Evolutionary conservation across 805 yeast species (phyloP).

Genomic region (Wickerhamiella azymoides): DNA sequence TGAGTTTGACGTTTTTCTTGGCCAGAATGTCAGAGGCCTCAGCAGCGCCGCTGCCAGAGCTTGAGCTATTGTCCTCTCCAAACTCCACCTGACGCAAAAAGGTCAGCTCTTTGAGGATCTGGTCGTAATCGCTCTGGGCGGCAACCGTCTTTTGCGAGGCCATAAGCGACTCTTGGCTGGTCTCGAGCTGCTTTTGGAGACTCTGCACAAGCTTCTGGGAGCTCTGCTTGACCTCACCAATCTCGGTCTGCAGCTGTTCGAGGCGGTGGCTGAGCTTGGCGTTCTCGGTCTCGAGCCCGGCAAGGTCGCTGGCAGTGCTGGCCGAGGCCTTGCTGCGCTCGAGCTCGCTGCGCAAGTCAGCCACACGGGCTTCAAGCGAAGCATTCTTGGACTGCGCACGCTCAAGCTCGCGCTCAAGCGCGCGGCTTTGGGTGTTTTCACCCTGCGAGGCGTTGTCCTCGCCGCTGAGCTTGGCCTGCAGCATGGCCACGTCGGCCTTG

Average conservation of each 20-base stretch:
- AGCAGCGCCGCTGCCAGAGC: background rate
- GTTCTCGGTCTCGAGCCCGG: constrained; percentile 15
- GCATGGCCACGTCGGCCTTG: constrained; percentile 48
- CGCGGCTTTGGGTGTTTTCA: constrained; percentile 35
- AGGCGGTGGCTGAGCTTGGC: constrained; percentile 8
- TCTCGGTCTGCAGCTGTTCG: constrained; percentile 12
- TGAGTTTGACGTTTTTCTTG: constrained; percentile 9
- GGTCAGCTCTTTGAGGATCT: constrained; percentile 55
- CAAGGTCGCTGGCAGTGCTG: constrained; percentile 3
- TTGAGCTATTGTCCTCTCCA: constrained; percentile 10
- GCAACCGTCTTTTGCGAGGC: constrained; percentile 10
- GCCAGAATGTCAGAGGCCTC: constrained; percentile 8
- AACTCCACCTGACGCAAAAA: constrained; percentile 60
- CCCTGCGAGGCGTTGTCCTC: constrained; percentile 10
- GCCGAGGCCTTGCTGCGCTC: constrained; percentile 32
- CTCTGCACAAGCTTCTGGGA: constrained; percentile 5
- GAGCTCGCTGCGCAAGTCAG: constrained; percentile 53
- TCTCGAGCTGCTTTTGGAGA: constrained; percentile 6
- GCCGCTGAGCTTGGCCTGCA: constrained; percentile 35
- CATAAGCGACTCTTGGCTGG: background rate
- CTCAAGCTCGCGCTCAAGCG: constrained; percentile 64
- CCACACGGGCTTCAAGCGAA: constrained; percentile 67
- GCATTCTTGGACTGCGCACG: constrained; percentile 49
- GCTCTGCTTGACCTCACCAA: background rate
- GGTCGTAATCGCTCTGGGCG: constrained; percentile 47